Evolutionary conservation across 768 basidiomycete genomes (phyloP), one percentile per base, ranked within the genome.

Genomic region (Macrolepiota fuliginosa): DNA sequence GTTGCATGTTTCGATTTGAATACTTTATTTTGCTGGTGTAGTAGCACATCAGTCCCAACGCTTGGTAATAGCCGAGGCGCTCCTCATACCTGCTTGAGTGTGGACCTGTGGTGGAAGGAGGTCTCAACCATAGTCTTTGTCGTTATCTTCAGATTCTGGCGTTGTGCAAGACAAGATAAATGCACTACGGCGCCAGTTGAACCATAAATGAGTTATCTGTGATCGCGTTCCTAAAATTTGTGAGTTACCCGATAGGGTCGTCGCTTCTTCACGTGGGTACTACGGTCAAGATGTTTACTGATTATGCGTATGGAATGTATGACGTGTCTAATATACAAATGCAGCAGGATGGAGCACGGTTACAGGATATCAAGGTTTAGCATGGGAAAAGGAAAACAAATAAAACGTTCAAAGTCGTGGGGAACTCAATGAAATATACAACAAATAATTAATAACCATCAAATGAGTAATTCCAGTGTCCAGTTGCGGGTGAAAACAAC

Each of bases 1-100:
- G 91, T 85, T 1, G 94, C 84, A 79, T 95, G 92, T 71, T 88
- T 91, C 1, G 93, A 93, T 76, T 98, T 98, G 81, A 91, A 98
- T 1, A 83, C 66, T 73, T 98, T 98, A 76, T 98, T 97, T 81
- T 86, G 78, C 92, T 95, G 64, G 15, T 19, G 49, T 56, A 52
- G 40, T 52, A 50, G 1, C 45, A 39, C 53, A 49, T 62, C 50
- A 58, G 37, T 51, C 35, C 37, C 39, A n/a, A 45, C 42, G 63
- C 47, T 12, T 40, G 35, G 19, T 22, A 45, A 45, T 46, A 46
- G 40, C 59, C 55, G 46, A 36, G 49, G 49, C 58, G 56, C 57
- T 54, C 55, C 35, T 67, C 81, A 54, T 52, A 77, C 87, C 83
- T 97, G 95, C 75, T 96, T 97, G 64, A 94, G 84, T 6, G 93